Evolutionary conservation across 768 basidiomycete genomes (phyloP), one percentile per base, ranked within the genome.

Genomic region (Mycena albidolilacea): DNA sequence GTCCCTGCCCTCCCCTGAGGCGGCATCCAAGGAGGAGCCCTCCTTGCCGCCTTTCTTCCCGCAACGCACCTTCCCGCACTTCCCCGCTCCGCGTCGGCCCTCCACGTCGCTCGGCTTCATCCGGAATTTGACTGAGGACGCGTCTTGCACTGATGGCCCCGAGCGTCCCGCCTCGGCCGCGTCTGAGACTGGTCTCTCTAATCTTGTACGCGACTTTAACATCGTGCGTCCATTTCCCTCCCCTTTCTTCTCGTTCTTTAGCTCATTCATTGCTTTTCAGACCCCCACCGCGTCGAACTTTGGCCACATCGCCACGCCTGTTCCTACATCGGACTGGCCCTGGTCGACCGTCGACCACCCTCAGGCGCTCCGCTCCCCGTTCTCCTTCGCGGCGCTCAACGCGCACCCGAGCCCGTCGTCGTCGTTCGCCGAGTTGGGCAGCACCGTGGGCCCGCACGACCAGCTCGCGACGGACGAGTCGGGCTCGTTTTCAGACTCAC

Each of bases 101-200:
- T 83, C 82, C 54, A 83, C 82, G 8, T 81, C 83, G 48, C 78
- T 83, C 43, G 77, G 79, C 38, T 80, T 81, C 69, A 65, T 69
- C 44, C 64, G 50, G 15, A 35, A 57, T 41, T 12, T 52, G 61
- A 68, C 66, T 44, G 58, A 71, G 63, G 72, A 67, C 43, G 54
- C 62, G 48, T 15, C 67, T 61, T 62, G 70, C 74, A 37, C 64
- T 48, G 48, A 68, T 23, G 63, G 54, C 48, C 61, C 73, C 12
- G 67, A 77, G 48, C 77, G 79, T 44, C 78, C 77, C 55, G 77
- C 78, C 14, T 79, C 77, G 54, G 65, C 74, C n/a, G 69, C 66
- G 48, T 71, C 77, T 21, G 79, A 77, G 9, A 77, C 78, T 48
- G 75, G 69, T 50, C 48, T 80, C 21, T 73, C 77, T 52, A 64